Evolutionary conservation across 176 grass and related monocot species (phyloP).

Genomic region (Musa troglodytarum): DNA sequence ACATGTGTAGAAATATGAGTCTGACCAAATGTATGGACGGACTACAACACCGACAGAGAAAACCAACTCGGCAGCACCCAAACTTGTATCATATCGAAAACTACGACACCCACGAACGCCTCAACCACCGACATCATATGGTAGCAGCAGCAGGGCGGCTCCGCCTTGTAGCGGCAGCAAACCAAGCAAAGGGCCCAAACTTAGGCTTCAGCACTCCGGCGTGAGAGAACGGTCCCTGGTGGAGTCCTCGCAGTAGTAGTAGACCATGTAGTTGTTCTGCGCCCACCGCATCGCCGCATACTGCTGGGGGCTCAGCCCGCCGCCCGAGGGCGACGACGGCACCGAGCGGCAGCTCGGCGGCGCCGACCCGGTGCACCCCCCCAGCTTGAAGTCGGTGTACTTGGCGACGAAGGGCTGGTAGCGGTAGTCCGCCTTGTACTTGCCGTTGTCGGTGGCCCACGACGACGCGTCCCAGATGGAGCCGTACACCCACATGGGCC

Average conservation of each 20-base stretch:
- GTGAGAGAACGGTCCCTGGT: constrained; percentile 40
- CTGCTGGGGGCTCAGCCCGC: constrained; percentile 25
- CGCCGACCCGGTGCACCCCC: constrained; percentile 24
- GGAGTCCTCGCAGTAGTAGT: constrained; percentile 49
- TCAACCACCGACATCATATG: too few species aligned
- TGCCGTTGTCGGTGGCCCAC: constrained; percentile 63
- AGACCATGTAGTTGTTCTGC: constrained; percentile 43
- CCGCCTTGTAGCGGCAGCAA: too few species aligned
- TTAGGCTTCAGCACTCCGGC: constrained; percentile 26
- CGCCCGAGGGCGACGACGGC: not conserved
- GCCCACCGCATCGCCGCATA: constrained; percentile 47
- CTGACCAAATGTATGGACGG: too few species aligned
- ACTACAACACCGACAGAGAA: too few species aligned
- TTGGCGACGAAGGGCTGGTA: constrained; percentile 48
- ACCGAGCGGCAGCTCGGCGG: constrained; percentile 15
- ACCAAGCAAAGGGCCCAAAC: not conserved
- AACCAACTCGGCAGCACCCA: too few species aligned
- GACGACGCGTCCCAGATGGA: constrained; percentile 69
- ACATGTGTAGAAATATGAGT: too few species aligned
- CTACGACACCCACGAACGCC: too few species aligned
- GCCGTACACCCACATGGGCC: constrained; percentile 60
- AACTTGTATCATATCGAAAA: too few species aligned
- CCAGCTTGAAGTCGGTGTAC: constrained; percentile 33
- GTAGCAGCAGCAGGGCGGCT: too few species aligned
- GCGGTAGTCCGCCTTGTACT: constrained; percentile 45